Evolutionary conservation across 2,329 filamentous ascomycete species (phyloP).

Genomic region (Trichoderma guizhouense): DNA sequence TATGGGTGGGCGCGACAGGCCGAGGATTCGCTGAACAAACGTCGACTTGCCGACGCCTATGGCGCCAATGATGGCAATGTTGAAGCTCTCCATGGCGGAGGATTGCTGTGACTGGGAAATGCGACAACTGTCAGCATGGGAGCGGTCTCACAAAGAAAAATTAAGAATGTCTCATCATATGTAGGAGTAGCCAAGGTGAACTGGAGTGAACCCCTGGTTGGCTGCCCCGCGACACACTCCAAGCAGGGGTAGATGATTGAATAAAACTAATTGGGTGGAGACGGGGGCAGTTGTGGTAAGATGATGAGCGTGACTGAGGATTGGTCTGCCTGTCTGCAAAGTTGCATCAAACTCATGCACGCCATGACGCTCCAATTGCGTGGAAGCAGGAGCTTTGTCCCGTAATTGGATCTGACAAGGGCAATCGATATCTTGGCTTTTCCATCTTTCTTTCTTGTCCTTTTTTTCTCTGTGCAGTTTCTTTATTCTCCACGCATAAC

Average conservation of each 20-base stretch:
- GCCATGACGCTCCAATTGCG: not conserved
- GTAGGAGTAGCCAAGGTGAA: constrained; percentile 15
- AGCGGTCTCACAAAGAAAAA: constrained; percentile 17
- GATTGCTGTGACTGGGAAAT: constrained; percentile 29
- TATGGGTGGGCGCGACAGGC: constrained; percentile 50
- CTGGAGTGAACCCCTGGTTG: constrained; percentile 25
- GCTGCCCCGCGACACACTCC: constrained; percentile 18
- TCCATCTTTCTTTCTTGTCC: not conserved
- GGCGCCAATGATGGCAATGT: constrained; percentile 65
- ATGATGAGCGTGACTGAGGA: constrained; percentile 4
- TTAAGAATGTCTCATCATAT: constrained; percentile 19
- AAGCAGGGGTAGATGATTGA: constrained; percentile 14
- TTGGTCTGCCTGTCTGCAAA: constrained; percentile 2
- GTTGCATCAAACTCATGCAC: not conserved
- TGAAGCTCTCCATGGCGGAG: constrained; percentile 55
- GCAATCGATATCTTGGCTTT: not conserved
- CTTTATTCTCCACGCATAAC: constrained; percentile 18
- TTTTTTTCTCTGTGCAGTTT: not conserved
- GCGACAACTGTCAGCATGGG: constrained; percentile 26
- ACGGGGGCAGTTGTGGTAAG: constrained; percentile 18
- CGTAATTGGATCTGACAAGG: not conserved
- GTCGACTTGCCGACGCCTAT: constrained; percentile 65
- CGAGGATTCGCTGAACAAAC: constrained; percentile 62
- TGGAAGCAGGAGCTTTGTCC: not conserved
- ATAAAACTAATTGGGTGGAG: constrained; percentile 22